These are phyloP conservation scores for Aspergillus nomiae DNA, from an alignment of 2,329 filamentous ascomycete species.

Conservation along the genomic window DNA sequence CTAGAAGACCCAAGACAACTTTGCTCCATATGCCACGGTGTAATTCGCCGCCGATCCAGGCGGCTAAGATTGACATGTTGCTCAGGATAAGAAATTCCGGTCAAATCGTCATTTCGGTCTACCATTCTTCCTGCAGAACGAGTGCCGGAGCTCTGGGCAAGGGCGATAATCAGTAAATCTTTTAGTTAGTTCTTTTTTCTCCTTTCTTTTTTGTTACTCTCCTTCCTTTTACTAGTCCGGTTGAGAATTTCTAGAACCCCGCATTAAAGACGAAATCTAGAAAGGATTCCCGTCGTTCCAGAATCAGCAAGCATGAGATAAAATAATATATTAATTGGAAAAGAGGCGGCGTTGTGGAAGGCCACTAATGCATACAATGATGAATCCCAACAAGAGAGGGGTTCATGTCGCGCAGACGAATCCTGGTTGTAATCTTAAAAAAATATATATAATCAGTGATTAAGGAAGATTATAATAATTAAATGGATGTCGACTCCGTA, in stretches of 20 bases:
- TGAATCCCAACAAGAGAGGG: slow-evolving; percentile 26
- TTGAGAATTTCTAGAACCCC: slow-evolving; percentile 25
- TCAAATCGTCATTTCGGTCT: slow-evolving; percentile 20
- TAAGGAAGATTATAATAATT: not conserved
- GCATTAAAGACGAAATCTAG: slow-evolving; percentile 18
- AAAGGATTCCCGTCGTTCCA: not conserved
- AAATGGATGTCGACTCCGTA: not conserved
- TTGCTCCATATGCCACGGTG: slow-evolving; percentile 47
- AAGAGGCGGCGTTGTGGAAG: not conserved
- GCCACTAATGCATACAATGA: slow-evolving; percentile 21
- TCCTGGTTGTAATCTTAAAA: not conserved
- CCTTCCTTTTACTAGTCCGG: not conserved
- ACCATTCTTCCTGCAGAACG: slow-evolving; percentile 22
- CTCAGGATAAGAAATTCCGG: slow-evolving; percentile 17
- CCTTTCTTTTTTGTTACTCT: not conserved
- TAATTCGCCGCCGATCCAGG: slow-evolving; percentile 41
- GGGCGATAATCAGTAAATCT: not conserved
- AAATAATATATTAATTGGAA: not conserved
- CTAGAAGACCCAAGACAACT: slow-evolving; percentile 55
- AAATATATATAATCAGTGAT: slow-evolving; percentile 9
- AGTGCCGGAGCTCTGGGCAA: slow-evolving; percentile 21
- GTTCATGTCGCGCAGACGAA: slow-evolving; percentile 32
- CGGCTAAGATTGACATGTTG: slow-evolving; percentile 32
- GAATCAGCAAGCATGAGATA: not conserved
- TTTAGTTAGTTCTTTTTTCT: slow-evolving; percentile 1